Evolutionary conservation across 2,329 filamentous ascomycete genomes (phyloP).

Genomic region (Verticillium albo-atrum): DNA sequence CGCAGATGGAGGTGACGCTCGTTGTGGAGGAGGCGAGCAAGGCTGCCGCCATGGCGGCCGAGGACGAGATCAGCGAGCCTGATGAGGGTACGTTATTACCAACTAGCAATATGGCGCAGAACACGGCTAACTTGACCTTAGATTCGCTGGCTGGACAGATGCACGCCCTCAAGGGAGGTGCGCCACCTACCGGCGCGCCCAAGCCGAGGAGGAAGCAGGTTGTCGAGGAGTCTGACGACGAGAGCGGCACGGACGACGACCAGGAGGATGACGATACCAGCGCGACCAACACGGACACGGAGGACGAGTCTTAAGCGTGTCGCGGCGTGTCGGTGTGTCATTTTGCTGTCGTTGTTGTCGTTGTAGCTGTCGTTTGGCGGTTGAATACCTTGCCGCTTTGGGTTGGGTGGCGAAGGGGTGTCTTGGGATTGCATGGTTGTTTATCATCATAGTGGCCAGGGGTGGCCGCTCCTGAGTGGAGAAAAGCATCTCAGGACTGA

Average conservation of each 20-base stretch:
- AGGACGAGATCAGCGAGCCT: constrained; percentile 96
- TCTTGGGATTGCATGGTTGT: neutral
- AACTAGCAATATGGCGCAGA: neutral
- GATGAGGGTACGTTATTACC: constrained; percentile 75
- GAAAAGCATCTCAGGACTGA: neutral
- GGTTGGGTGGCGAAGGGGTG: neutral
- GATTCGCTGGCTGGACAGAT: constrained; percentile 90
- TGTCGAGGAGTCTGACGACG: constrained; percentile 65
- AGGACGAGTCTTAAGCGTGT: constrained; percentile 48
- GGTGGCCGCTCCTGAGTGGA: neutral
- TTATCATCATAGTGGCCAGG: neutral
- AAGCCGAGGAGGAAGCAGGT: constrained; percentile 51
- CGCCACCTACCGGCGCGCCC: constrained; percentile 38
- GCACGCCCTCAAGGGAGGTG: constrained; percentile 75
- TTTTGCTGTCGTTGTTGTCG: no score
- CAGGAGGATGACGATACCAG: constrained; percentile 64
- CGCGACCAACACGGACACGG: constrained; percentile 65
- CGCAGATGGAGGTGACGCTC: constrained; percentile 84
- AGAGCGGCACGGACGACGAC: constrained; percentile 77
- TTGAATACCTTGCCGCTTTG: neutral
- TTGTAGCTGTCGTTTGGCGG: neutral
- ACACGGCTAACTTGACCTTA: constrained; percentile 31
- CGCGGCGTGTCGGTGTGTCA: neutral
- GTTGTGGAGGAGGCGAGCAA: constrained; percentile 86
- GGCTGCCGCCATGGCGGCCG: constrained; percentile 72